phyloP scores from a whole-genome alignment of 805 yeast genomes.

The Zygoascus ofunaensis region DNA sequence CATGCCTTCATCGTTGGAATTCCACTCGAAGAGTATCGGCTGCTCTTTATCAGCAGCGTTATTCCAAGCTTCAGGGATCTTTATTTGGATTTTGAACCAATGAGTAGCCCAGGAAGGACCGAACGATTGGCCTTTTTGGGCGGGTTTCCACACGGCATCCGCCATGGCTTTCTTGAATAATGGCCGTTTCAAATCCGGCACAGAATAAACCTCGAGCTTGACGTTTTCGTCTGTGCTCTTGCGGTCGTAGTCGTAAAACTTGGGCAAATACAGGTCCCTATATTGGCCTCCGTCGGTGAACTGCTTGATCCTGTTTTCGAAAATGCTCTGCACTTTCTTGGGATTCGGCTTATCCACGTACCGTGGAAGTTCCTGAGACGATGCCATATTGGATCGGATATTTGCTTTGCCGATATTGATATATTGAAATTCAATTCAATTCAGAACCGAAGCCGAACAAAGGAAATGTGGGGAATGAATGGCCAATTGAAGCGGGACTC shows the following conservation, averaged over 20 bases:
- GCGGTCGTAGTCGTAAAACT: conserved; percentile 60
- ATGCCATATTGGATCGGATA: not conserved
- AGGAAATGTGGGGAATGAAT: too few species aligned
- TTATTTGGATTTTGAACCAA: conserved; percentile 70
- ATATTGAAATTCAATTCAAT: too few species aligned
- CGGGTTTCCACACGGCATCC: conserved; percentile 37
- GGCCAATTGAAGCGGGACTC: too few species aligned
- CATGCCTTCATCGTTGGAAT: conserved; percentile 77
- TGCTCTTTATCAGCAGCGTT: conserved; percentile 33
- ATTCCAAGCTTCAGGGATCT: conserved; percentile 47
- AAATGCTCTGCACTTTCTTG: conserved; percentile 67
- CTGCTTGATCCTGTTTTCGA: conserved; percentile 63
- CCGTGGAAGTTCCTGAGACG: conserved; percentile 4
- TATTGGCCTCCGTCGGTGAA: conserved; percentile 78
- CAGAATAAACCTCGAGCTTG: conserved; percentile 57
- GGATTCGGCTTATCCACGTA: conserved; percentile 50
- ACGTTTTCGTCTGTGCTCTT: conserved; percentile 43
- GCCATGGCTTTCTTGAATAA: conserved; percentile 49
- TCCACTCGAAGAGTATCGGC: conserved; percentile 64
- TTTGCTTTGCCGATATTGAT: too few species aligned
- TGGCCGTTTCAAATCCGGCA: conserved; percentile 63
- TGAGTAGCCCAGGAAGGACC: conserved; percentile 98
- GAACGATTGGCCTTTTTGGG: conserved; percentile 56
- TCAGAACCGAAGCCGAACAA: too few species aligned
- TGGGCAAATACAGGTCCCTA: conserved; percentile 62